Conservation (phyloP, 306 rosid species). For the Acacia crassicarpa region DNA sequence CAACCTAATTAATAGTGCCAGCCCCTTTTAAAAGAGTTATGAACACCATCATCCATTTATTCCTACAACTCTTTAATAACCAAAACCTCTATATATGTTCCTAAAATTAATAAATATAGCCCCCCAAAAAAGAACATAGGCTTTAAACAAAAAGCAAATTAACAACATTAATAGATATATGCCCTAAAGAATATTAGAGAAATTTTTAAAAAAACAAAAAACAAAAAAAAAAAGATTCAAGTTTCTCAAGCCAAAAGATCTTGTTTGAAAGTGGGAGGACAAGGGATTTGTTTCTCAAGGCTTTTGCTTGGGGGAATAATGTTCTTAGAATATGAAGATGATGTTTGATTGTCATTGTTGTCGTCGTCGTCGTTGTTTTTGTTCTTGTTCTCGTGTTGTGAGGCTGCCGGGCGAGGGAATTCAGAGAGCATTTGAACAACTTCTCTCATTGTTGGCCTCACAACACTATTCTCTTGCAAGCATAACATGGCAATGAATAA, state of each 20-base stretch:
- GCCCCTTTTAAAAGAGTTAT: slow-evolving; percentile 27
- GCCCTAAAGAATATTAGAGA: not conserved
- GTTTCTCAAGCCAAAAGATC: slow-evolving; percentile 48
- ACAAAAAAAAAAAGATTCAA: not conserved
- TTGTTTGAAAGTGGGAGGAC: slow-evolving; percentile 45
- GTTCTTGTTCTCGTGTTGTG: not conserved
- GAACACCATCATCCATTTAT: slow-evolving; percentile 25
- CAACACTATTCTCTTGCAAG: slow-evolving; percentile 69
- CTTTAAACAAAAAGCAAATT: slow-evolving; percentile 19
- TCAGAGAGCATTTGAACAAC: slow-evolving; percentile 88
- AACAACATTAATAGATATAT: slow-evolving; percentile 22
- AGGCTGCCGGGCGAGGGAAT: slow-evolving; percentile 41
- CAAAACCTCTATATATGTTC: slow-evolving; percentile 30
- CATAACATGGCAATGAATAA: slow-evolving; percentile 71
- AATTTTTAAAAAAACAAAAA: not conserved
- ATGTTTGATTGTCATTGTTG: not conserved
- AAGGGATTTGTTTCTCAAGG: slow-evolving; percentile 23
- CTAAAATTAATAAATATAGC: slow-evolving; percentile 18
- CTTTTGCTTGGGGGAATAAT: slow-evolving; percentile 24
- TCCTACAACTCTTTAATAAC: slow-evolving; percentile 30
- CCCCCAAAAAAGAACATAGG: not conserved
- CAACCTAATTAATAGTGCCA: slow-evolving; percentile 10
- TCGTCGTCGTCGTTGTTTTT: not conserved
- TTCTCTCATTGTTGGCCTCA: slow-evolving; percentile 91
- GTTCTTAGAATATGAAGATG: not conserved